Base-by-base conservation (phyloP, 2,329 filamentous ascomycete genomes). In the Blumeriella jaapii region DNA sequence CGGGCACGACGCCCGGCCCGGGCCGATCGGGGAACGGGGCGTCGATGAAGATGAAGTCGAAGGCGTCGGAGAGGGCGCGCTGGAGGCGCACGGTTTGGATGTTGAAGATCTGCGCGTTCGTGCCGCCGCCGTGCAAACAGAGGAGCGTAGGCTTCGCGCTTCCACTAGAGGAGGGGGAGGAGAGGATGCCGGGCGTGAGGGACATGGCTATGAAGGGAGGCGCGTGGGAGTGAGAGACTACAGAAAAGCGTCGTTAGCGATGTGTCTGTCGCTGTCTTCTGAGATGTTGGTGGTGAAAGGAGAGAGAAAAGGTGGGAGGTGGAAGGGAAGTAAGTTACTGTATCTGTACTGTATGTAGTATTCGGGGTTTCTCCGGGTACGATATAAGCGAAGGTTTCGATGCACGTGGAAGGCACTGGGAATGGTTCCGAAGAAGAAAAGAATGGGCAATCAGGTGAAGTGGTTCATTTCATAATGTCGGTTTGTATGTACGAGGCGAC, bases 41-140 rank as follows among this genome's bases (percentile, higher is more conserved):
- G 47, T 86, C 72, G 45, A 71, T 74, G 59, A 80, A 89, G 51
- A 81, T 74, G 45, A 86, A 67, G 25, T 82, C 74, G 56, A 85
- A 84, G 29, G 67, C 58, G 5, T 65, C 55, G 5, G 36, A 19
- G 1, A 49, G 42, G 1, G 37, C 37, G 9, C 41, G 41, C 24
- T 44, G 41, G 5, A 51, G 36, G 18, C 43, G 41, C 28, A 46
- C 39, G 13, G 39, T 43, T 40, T 51, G 48, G n/a, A 45, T 33
- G 12, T 49, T 41, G 34, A 51, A 51, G 35, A 51, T 24, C 22
- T 24, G 22, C 22, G 22, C 22, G 22, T 38, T 38, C 10, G 46
- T 43, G 3, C 46, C 46, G 14, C 44, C 39, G 14, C 46, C 46
- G 31, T 48, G 46, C 15, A 48, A 40, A 19, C 39, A 43, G 3